Evolutionary conservation across 2,329 filamentous ascomycete species (phyloP).

Genomic region (Aspergillus pseudonomiae): DNA sequence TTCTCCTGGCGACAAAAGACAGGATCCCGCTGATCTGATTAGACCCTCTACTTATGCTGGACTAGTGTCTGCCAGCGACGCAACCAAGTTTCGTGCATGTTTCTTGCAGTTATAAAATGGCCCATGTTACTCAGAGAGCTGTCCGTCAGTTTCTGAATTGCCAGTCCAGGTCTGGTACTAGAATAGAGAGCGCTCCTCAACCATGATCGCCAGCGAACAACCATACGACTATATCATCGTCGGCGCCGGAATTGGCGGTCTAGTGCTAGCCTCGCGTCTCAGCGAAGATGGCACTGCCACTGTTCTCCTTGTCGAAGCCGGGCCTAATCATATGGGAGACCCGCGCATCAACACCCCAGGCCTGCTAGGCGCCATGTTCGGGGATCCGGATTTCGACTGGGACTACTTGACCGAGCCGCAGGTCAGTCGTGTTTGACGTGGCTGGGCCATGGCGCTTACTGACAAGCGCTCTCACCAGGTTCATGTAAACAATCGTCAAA

Average conservation of each 20-base stretch:
- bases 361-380: conserved; percentile 22
- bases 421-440: conserved; percentile 10
- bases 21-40: background rate
- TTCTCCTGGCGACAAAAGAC: background rate
- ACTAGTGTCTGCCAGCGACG: background rate
- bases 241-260: conserved; percentile 36
- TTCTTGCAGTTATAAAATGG: background rate
- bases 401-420: conserved; percentile 30
- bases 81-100: background rate
- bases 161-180: background rate
- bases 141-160: background rate
- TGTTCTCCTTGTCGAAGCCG: conserved; percentile 35
- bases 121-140: background rate
- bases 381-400: conserved; percentile 31
- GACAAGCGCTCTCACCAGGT: conserved; percentile 11
- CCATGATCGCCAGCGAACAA: background rate
- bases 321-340: conserved; percentile 27
- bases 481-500: conserved; percentile 43
- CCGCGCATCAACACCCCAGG: conserved; percentile 29
- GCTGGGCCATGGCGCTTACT: background rate
- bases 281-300: conserved; percentile 28
- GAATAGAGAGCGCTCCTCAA: background rate
- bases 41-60: too few relatives aligned
- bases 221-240: conserved; percentile 10
- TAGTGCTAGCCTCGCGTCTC: conserved; percentile 36